Evolutionary conservation across 1,139 yeast species (phyloP).

Genomic region (Komagataea norvegica): DNA sequence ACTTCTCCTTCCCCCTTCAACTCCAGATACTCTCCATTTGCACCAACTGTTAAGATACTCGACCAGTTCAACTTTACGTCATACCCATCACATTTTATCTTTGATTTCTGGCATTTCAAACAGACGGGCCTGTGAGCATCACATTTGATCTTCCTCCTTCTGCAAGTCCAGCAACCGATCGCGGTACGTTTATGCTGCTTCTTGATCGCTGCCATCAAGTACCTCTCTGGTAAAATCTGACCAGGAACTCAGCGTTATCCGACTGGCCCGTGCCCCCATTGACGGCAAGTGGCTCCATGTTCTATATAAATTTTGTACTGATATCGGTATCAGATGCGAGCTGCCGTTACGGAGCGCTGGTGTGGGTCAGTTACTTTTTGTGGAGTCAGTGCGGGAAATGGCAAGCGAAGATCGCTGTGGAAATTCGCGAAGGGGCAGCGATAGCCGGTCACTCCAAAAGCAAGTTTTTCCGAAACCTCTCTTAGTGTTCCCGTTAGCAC

Average conservation of each 20-base stretch:
- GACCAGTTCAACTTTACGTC: conserved; percentile 48
- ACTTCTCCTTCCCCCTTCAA: conserved; percentile 6
- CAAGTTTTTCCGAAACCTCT: conserved; percentile 1
- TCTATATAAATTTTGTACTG: too few species aligned
- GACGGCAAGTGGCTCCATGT: too few species aligned
- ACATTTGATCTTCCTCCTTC: conserved; percentile 46
- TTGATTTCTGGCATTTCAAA: conserved; percentile 38
- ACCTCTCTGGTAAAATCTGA: too few species aligned
- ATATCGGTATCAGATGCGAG: too few species aligned
- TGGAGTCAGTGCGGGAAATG: too few species aligned
- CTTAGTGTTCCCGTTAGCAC: conserved; percentile 3
- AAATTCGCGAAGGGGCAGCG: too few species aligned
- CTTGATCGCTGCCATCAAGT: conserved; percentile 15
- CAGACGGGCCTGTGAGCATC: conserved; percentile 44
- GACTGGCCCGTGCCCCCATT: too few species aligned
- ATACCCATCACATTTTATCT: conserved; percentile 44
- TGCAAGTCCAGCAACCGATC: conserved; percentile 49
- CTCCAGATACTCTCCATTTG: conserved; percentile 5
- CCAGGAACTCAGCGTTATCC: too few species aligned
- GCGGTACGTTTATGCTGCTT: conserved; percentile 35
- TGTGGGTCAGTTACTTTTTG: too few species aligned
- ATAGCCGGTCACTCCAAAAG: too few species aligned
- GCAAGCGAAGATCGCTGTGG: too few species aligned
- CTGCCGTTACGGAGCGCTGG: too few species aligned
- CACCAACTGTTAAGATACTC: conserved; percentile 28